Evolutionary conservation across 208 protist genomes (phyloP).

Genomic region (Leishmania turanica): DNA sequence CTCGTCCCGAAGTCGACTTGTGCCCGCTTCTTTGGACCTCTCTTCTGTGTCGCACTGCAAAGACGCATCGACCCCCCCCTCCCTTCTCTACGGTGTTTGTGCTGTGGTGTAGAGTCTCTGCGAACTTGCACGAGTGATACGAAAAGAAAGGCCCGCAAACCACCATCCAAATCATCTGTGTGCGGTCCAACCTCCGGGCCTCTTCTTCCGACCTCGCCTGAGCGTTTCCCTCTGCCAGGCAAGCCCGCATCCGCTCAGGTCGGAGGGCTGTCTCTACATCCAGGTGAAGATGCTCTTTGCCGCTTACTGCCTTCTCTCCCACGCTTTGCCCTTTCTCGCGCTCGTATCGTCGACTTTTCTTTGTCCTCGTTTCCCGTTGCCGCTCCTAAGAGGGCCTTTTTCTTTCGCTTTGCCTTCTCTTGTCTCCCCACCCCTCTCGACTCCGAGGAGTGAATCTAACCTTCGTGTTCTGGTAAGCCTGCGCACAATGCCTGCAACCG

Average conservation of each 20-base stretch:
- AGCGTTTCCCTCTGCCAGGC: no score
- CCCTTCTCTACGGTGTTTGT: background rate
- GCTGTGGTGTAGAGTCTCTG: background rate
- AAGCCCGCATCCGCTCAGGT: background rate
- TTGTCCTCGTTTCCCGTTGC: background rate
- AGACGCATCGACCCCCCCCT: background rate
- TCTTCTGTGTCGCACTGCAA: background rate
- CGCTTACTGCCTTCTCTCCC: background rate
- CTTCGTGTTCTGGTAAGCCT: background rate
- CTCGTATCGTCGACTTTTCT: background rate
- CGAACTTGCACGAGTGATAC: background rate
- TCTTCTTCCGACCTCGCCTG: background rate
- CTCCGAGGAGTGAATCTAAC: background rate
- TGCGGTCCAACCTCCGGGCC: background rate
- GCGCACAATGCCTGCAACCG: conserved; percentile 9
- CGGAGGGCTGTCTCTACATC: background rate
- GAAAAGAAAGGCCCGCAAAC: background rate
- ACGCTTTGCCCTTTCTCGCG: background rate
- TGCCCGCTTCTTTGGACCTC: background rate
- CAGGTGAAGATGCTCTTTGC: background rate
- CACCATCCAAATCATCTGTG: background rate
- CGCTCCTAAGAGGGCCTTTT: background rate
- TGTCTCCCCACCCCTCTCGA: background rate
- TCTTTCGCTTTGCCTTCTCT: background rate
- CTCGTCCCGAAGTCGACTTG: background rate